Base-by-base conservation (phyloP, 768 basidiomycete species). In the Cyclocybe cylindracea region DNA sequence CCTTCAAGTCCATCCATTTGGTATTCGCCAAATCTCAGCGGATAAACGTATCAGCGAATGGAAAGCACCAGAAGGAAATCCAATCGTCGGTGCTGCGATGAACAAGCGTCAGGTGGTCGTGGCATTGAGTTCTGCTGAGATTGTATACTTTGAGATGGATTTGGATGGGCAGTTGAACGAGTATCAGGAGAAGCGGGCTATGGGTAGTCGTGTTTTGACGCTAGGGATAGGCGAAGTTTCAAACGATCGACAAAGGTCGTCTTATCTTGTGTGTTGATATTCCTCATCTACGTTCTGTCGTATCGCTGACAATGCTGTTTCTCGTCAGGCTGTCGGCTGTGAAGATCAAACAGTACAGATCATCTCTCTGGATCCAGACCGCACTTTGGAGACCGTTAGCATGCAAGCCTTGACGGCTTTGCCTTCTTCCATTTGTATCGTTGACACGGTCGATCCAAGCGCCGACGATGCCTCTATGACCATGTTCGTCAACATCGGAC, bases 291-390 rank as follows among this genome's bases (percentile, higher is more conserved):
- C 39, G 19, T 14, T n/a, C 8, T 39, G 16, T 7, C 8, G 10
- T n/a, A 16, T 38, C 13, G 18, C 5, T 24, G 10, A 51, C 50
- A 32, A 32, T 60, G 45, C 51, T 52, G 48, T 19, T 41, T 44
- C 10, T 36, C 41, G 53, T 7, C 62, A 97, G 93, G 96, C 97
- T 43, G 97, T 99, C 39, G 97, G 97, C 24, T 99, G 97, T 65
- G 97, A 98, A 68, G 97, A 99, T 61, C 94, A 97, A 64, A 99
- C 97, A 9, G 97, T 99, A 55, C 91, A 95, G 44, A 92, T 99
- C 61, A 91, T 99, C 54, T 98, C 97, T 4, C 76, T 99, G 48
- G 97, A 98, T 66, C 94, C 94, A 1, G 97, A 99, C 55, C 94
- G 78, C 61, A 98, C 97, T 0, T 77, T 99, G 16, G 94, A 96